Evolutionary conservation across 2,329 filamentous ascomycete species (phyloP).

Genomic region (Verticillium nubilum): DNA sequence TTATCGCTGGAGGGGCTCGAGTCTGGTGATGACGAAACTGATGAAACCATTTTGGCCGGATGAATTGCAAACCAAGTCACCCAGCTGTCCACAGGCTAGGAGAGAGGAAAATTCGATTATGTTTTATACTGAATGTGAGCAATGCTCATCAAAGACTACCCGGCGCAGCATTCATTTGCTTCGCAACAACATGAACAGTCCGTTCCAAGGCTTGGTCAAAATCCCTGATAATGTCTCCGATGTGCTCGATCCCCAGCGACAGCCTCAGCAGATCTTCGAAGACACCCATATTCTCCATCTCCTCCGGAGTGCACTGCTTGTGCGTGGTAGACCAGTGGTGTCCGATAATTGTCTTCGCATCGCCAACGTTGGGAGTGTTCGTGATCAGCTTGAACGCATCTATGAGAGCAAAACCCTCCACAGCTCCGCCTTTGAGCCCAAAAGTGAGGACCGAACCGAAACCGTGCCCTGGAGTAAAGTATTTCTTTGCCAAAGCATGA

Average conservation of each 20-base stretch:
- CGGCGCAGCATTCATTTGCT: background rate
- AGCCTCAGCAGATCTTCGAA: slow-evolving; percentile 91
- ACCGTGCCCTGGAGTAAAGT: slow-evolving; percentile 63
- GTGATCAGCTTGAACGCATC: slow-evolving; percentile 94
- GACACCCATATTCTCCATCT: slow-evolving; percentile 75
- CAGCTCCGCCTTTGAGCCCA: slow-evolving; percentile 82
- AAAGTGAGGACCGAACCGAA: slow-evolving; percentile 91
- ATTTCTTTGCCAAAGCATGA: slow-evolving; percentile 78
- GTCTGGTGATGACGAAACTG: background rate
- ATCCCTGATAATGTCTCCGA: slow-evolving; percentile 94
- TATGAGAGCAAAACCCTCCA: slow-evolving; percentile 78
- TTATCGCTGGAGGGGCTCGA: background rate
- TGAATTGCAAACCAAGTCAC: too few relatives aligned
- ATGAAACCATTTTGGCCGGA: too few relatives aligned
- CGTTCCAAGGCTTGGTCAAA: slow-evolving; percentile 82
- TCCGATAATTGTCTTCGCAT: slow-evolving; percentile 67
- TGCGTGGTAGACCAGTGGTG: slow-evolving; percentile 89
- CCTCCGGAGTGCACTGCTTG: slow-evolving; percentile 80
- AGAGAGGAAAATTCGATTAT: too few relatives aligned
- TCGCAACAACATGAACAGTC: background rate
- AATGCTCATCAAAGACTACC: background rate
- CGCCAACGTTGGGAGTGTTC: slow-evolving; percentile 95
- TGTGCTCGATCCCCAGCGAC: slow-evolving; percentile 92
- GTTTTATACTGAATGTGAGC: too few relatives aligned
- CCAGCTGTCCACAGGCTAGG: too few relatives aligned